Base-by-base conservation (phyloP, 164 flowering plant species). In the Taxillus chinensis region DNA sequence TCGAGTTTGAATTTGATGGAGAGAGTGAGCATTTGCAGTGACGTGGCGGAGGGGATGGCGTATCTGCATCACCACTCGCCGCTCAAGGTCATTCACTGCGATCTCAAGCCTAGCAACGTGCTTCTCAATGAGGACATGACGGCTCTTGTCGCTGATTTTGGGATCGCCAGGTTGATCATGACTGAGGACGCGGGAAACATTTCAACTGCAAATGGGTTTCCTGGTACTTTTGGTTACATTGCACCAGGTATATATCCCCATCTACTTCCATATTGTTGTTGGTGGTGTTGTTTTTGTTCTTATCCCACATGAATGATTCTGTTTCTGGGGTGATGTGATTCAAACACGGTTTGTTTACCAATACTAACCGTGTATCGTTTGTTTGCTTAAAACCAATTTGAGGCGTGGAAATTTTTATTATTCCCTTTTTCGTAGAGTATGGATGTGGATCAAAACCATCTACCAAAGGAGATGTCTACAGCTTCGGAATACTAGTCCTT, bases 71-170 rank as follows among this genome's bases (percentile, higher is more conserved):
- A 82, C 68, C 79, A 80, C 46, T 76, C 86, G 3, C 83, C 86
- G 5, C 80, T 78, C 2, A 68, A 67, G 62, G 83, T 82, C 51
- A 70, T 79, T 65, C 81, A 75, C 52, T 77, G 84, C 57, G 84
- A 77, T 65, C 69, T 84, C 14, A 82, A 84, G 73, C 86, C 89
- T 6, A 80, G 89, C 75, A 84, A 84, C 62, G 75, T 84, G 63
- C 83, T 81, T 60, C 83, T 81, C 51, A 75, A 82, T 57, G 84
- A 84, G 39, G 82, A 78, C 42, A 64, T 74, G 78, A 79, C 73
- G 53, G 88, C 85, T 60, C 50, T 79, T 37, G 82, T 79, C 42
- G 71, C 83, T 15, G 85, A 81, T 65, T 81, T 81, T 59, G 82
- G 85, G 48, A 78, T 81, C 7, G 63, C 84, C 40, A 78, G 71